These are phyloP conservation scores for Fusarium nurragi DNA, from an alignment of 2,329 filamentous ascomycete genomes.

Conservation along the genomic window DNA sequence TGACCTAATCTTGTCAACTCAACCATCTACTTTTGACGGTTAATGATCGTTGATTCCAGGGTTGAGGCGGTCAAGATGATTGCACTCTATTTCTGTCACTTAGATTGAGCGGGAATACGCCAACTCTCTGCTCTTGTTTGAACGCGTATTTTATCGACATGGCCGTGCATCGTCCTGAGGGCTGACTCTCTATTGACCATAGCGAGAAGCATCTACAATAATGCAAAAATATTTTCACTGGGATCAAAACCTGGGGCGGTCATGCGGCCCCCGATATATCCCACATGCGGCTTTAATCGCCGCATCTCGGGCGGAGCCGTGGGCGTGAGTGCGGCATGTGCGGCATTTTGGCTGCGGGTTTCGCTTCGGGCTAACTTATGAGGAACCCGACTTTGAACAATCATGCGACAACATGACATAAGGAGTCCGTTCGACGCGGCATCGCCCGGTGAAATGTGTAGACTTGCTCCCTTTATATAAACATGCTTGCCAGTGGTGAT, in stretches of 20 bases:
- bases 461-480: slow-evolving; percentile 17
- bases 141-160: neutral
- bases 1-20: neutral
- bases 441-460: slow-evolving; percentile 17
- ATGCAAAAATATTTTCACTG: neutral
- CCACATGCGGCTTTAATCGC: neutral
- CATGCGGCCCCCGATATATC: neutral
- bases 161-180: neutral
- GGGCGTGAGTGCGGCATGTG: neutral
- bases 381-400: slow-evolving; percentile 6
- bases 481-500: slow-evolving; percentile 9
- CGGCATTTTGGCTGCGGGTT: slow-evolving; percentile 1
- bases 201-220: neutral
- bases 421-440: slow-evolving; percentile 9
- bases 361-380: slow-evolving; percentile 17
- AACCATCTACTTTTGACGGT: neutral
- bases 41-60: neutral
- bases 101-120: neutral
- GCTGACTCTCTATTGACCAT: neutral
- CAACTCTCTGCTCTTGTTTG: neutral
- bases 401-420: slow-evolving; percentile 29
- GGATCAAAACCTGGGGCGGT: neutral
- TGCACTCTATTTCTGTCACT: neutral
- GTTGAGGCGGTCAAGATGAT: neutral
- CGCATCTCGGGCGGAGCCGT: slow-evolving; percentile 18